A percentile compares a stretch with the other conserved stretches of the same genome.
These are phyloP conservation scores for Pseudopithomyces chartarum DNA, from an alignment of 2,329 filamentous ascomycete species.

Conservation along the genomic window DNA sequence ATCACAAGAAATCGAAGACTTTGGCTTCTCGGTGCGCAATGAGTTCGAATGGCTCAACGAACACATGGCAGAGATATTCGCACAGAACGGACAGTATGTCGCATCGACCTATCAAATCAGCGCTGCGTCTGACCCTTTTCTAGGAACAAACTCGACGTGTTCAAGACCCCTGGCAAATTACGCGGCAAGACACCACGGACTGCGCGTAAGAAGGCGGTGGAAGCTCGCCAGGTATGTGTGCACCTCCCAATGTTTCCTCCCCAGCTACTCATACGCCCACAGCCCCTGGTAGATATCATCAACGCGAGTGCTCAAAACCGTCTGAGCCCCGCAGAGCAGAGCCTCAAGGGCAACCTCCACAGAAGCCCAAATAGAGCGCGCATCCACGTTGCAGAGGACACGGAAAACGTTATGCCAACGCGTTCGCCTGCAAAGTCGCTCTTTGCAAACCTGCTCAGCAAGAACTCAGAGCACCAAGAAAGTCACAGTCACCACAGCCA, in stretches of 20 bases:
- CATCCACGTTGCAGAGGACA: slow-evolving; percentile 65
- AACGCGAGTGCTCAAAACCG: slow-evolving; percentile 50
- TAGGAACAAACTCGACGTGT: slow-evolving; percentile 92
- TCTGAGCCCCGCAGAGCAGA: slow-evolving; percentile 60
- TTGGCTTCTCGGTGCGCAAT: slow-evolving; percentile 87
- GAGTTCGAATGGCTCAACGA: slow-evolving; percentile 98
- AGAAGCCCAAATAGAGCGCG: slow-evolving; percentile 63
- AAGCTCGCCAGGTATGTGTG: slow-evolving; percentile 66
- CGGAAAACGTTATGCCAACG: slow-evolving; percentile 37
- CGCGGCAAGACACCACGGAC: slow-evolving; percentile 81
- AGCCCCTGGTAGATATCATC: slow-evolving; percentile 57
- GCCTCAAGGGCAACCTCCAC: slow-evolving; percentile 54
- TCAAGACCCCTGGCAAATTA: slow-evolving; percentile 88
- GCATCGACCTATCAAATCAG: slow-evolving; percentile 8
- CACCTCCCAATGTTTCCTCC: slow-evolving; percentile 47
- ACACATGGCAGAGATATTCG: slow-evolving; percentile 95
- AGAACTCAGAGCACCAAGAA: slow-evolving; percentile 35
- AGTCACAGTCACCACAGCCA: slow-evolving; percentile 32
- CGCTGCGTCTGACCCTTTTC: slow-evolving; percentile 27
- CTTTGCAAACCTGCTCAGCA: slow-evolving; percentile 30
- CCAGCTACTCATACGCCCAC: slow-evolving; percentile 26
- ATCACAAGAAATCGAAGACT: slow-evolving; percentile 86
- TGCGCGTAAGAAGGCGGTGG: slow-evolving; percentile 62
- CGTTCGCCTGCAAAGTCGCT: slow-evolving; percentile 31
- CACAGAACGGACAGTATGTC: slow-evolving; percentile 81